Evolutionary conservation across 1,284 basidiomycete species (phyloP).

Genomic region (Kwoniella shivajii): DNA sequence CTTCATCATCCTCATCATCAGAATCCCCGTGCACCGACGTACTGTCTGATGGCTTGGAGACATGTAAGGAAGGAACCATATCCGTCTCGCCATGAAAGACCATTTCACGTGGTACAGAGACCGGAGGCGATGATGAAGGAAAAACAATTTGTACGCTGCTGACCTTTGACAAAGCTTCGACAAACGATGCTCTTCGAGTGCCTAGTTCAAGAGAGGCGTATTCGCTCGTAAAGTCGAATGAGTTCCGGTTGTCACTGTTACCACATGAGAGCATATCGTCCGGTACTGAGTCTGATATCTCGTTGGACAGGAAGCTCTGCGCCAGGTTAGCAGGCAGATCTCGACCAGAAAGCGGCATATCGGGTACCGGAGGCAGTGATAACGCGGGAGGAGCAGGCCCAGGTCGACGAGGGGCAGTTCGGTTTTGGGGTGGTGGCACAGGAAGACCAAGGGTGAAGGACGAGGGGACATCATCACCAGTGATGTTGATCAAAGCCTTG

Average conservation of each 20-base stretch:
- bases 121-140: constrained; percentile 11
- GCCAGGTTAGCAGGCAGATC: not conserved
- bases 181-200: constrained; percentile 69
- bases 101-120: no score
- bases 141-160: constrained; percentile 20
- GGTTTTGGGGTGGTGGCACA: constrained; percentile 16
- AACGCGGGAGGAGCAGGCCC: constrained; percentile 23
- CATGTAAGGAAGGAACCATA: constrained; percentile 10
- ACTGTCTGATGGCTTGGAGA: constrained; percentile 22
- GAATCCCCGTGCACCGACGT: constrained; percentile 8
- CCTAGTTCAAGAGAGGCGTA: constrained; percentile 70
- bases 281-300: constrained; percentile 14
- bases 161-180: constrained; percentile 58
- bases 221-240: constrained; percentile 84
- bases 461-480: constrained; percentile 1
- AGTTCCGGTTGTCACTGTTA: constrained; percentile 58
- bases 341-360: not conserved
- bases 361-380: constrained; percentile 10
- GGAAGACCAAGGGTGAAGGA: constrained; percentile 24
- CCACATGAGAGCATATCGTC: constrained; percentile 12
- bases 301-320: not conserved
- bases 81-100: no score
- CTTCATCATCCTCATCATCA: constrained; percentile 14
- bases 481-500: constrained; percentile 18
- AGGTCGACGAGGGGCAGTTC: constrained; percentile 24